Conservation (phyloP, 2,329 filamentous ascomycete genomes). For the Penicillium polonicum region DNA sequence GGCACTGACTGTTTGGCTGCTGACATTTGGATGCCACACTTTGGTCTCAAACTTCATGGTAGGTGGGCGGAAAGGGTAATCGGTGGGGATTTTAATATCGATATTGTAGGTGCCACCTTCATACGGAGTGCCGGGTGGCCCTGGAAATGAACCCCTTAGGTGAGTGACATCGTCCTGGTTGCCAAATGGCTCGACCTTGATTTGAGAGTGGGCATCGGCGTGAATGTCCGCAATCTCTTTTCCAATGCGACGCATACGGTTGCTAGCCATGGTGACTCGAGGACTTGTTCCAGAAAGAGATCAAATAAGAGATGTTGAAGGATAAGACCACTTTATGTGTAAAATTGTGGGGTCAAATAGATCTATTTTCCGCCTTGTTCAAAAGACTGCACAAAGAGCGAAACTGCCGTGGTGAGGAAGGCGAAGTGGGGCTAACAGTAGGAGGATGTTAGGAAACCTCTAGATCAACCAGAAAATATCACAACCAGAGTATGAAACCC, state of each 20-base stretch:
- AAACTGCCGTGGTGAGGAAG: background rate
- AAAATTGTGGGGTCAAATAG: background rate
- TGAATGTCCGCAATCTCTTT: constrained; percentile 52
- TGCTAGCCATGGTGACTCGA: constrained; percentile 51
- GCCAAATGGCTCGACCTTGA: constrained; percentile 64
- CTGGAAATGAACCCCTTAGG: constrained; percentile 77
- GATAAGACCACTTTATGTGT: background rate
- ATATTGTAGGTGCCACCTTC: constrained; percentile 79
- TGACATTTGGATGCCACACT: constrained; percentile 97
- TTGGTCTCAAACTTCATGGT: constrained; percentile 88
- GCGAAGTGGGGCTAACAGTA: background rate
- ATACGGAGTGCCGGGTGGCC: constrained; percentile 90
- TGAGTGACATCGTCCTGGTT: constrained; percentile 72
- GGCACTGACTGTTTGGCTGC: constrained; percentile 76
- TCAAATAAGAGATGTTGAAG: background rate
- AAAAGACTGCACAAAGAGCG: background rate
- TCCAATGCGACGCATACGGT: constrained; percentile 55
- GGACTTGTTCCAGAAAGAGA: background rate
- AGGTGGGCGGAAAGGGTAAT: constrained; percentile 92
- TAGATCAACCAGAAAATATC: background rate
- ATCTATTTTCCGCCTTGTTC: background rate
- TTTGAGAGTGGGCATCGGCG: constrained; percentile 71
- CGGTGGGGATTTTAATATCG: constrained; percentile 81
- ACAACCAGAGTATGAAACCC: background rate
- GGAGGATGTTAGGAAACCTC: background rate